Evolutionary conservation across 2,329 filamentous ascomycete genomes (phyloP).

Genomic region (Alternaria longipes): DNA sequence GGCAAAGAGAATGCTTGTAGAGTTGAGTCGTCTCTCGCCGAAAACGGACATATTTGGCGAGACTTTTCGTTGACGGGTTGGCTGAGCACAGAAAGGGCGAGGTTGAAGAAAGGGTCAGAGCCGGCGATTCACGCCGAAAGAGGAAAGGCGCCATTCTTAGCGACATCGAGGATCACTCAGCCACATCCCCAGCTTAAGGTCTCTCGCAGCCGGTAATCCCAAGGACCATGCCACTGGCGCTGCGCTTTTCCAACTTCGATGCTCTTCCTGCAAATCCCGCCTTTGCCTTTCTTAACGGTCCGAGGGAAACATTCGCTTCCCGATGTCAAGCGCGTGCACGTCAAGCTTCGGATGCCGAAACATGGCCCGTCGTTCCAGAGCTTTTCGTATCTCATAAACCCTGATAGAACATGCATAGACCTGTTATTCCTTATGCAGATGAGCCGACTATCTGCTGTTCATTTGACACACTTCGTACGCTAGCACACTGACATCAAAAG

Average conservation of each 20-base stretch:
- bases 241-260: constrained; percentile 1
- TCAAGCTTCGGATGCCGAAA: background rate
- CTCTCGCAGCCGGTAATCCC: background rate
- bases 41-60: background rate
- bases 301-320: background rate
- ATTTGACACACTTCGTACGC: background rate
- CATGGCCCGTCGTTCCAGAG: background rate
- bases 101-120: background rate
- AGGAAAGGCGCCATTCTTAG: background rate
- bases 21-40: background rate
- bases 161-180: constrained; percentile 5
- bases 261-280: background rate
- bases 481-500: background rate
- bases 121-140: background rate
- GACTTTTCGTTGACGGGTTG: background rate
- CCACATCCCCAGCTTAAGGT: constrained; percentile 1
- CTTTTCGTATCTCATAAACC: background rate
- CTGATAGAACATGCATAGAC: background rate
- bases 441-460: background rate
- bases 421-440: background rate
- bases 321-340: background rate
- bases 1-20: background rate
- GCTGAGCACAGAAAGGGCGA: constrained; percentile 3
- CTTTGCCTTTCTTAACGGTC: background rate
- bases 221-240: constrained; percentile 4